Evolutionary conservation across 352 stramenopile genomes (phyloP).

Genomic region (Globisporangium megalacanthum): DNA sequence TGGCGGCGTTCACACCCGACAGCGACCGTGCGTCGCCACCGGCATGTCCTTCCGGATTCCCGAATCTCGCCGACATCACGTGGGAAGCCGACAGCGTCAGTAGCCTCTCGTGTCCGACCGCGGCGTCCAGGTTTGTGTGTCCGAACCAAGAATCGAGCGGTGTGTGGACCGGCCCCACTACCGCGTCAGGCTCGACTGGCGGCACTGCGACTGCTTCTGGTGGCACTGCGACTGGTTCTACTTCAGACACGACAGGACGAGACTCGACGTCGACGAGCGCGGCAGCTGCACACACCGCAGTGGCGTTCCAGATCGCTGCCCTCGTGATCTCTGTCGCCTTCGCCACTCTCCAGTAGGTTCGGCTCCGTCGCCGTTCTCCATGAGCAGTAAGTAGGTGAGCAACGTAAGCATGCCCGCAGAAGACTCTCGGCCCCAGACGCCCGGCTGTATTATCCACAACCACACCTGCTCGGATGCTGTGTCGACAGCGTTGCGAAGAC

Average conservation of each 20-base stretch:
- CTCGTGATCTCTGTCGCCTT: not conserved
- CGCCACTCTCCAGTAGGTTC: not conserved
- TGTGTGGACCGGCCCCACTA: conserved; percentile 2
- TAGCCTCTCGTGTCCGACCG: conserved; percentile 21
- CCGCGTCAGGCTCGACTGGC: conserved; percentile 5
- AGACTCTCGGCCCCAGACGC: no score
- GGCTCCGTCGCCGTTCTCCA: no score
- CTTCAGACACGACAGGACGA: no score
- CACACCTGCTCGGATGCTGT: not conserved
- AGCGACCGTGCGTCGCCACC: conserved; percentile 19
- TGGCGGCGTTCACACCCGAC: conserved; percentile 30
- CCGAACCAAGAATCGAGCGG: conserved; percentile 1
- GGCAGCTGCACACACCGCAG: no score
- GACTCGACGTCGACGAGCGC: no score
- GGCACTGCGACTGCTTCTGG: conserved; percentile 3
- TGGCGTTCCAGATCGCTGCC: not conserved
- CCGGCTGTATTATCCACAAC: not conserved
- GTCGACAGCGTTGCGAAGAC: not conserved
- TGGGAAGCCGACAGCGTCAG: conserved; percentile 37
- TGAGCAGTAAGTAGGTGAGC: no score
- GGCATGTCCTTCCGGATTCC: conserved; percentile 16
- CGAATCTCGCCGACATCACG: conserved; percentile 24
- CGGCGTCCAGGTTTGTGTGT: conserved; percentile 6
- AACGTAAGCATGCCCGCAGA: no score
- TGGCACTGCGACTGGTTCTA: not conserved